Evolutionary conservation across 805 yeast species (phyloP).

Genomic region (Nakazawaea ernobii): DNA sequence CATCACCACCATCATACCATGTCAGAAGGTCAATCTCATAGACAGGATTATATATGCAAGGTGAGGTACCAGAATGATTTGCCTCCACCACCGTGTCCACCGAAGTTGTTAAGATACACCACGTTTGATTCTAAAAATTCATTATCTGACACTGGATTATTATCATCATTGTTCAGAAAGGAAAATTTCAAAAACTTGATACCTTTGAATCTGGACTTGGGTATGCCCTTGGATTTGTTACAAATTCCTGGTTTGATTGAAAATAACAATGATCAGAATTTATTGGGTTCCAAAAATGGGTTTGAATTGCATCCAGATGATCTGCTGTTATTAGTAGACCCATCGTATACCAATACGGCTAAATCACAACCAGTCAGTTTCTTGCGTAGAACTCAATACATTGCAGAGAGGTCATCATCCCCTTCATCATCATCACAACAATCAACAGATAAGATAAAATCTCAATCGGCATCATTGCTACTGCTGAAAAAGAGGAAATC

Average conservation of each 20-base stretch:
- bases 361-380: slow-evolving; percentile 47
- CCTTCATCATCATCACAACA: slow-evolving; percentile 14
- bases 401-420: slow-evolving; percentile 37
- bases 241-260: slow-evolving; percentile 65
- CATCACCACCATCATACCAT: not conserved
- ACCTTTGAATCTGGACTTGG: slow-evolving; percentile 54
- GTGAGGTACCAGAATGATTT: slow-evolving; percentile 78
- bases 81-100: slow-evolving; percentile 93
- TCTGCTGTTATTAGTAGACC: slow-evolving; percentile 71
- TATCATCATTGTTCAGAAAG: slow-evolving; percentile 68
- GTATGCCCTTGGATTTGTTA: slow-evolving; percentile 73
- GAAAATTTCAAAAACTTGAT: slow-evolving; percentile 65
- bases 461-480: not conserved
- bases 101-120: slow-evolving; percentile 64
- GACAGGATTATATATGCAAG: slow-evolving; percentile 77
- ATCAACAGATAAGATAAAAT: not conserved
- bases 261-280: slow-evolving; percentile 42
- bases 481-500: slow-evolving; percentile 8
- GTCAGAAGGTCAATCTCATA: slow-evolving; percentile 18
- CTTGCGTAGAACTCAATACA: slow-evolving; percentile 91
- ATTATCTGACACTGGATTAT: slow-evolving; percentile 46
- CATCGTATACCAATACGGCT: slow-evolving; percentile 44
- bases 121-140: slow-evolving; percentile 35
- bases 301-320: slow-evolving; percentile 67
- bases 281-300: slow-evolving; percentile 25